Evolutionary conservation across 1,139 yeast genomes (phyloP), one percentile per base, ranked within the genome.

Genomic region (Sporopachydermia cereana): DNA sequence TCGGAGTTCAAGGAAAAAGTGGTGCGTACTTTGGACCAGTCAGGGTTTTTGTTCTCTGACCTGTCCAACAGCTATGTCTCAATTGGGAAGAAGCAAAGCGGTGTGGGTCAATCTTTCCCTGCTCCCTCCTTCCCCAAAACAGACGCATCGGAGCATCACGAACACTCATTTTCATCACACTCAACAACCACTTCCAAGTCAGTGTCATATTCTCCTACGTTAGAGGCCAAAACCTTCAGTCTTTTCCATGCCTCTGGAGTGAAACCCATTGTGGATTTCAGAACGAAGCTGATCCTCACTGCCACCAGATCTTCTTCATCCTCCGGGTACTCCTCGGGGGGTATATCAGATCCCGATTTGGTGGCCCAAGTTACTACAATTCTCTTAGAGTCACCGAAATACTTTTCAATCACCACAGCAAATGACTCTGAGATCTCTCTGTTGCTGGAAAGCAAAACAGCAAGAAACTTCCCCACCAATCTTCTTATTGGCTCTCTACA

Each of bases 281-380:
- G 61, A 3, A 57, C 65, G 14, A 67, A 69, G 47, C 60, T 79
- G 9, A 58, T 79, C 27, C 62, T 79, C n/a, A 77, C 84, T 0
- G 85, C 84, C 2, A 76, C 82, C 3, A 62, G 85, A 45, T 63
- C 74, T 1, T 75, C 72, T 12, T 76, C 72, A 48, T 69, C 64
- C 2, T 57, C 59, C 3, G 54, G 59, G 20, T 65, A 75, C 16
- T 60, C 74, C 12, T 56, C 36, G 66, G 47, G 64, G 69, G 60
- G 51, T 67, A 29, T 61, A 68, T 46, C 52, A 60, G 47, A 59
- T 63, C 48, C 48, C 59, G 47, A 57, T 53, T 55, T 1, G 54
- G 50, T 62, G 24, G 57, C 67, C 5, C 54, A 57, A 44, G 39
- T 60, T 24, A 51, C 57, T n/a, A 49, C 51, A 42, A 46, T 51